Evolutionary conservation across 2,329 filamentous ascomycete genomes (phyloP), one percentile per base, ranked within the genome.

Genomic region (Onygena corvina): DNA sequence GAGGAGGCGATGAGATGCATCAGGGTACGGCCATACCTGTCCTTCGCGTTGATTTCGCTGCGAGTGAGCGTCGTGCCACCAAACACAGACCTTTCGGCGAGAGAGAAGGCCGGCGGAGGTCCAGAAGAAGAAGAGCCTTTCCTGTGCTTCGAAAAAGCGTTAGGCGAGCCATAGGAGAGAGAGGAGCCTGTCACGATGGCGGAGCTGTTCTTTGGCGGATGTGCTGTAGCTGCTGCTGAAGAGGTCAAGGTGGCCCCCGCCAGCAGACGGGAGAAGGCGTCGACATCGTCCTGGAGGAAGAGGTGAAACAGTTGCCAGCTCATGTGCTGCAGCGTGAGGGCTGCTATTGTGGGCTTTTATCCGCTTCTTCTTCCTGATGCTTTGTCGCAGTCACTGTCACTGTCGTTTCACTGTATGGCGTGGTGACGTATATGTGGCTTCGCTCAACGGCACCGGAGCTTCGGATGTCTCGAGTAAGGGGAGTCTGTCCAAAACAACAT

Each of bases 281-380:
- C 89, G 80, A 94, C 84, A 80, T 98, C 88, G 77, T 95, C 86
- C 80, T 95, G 84, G 75, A 93, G 84, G 68, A 90, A 96, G 67
- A 80, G 86, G 77, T 88, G 89, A 90, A 90, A 95, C 68, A 98
- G 81, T 79, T 84, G 79, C 74, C 88, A 84, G 83, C 86, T 96
- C 90, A 96, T 92, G 80, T 80, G 80, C 71, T 65, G 67, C 59
- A 58, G 61, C 52, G 60, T 59, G 48, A 46, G 47, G 51, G 50
- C 46, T 51, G 38, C 38, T 53, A 49, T 50, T 53, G 55, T 63
- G 48, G n/a, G n/a, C n/a, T n/a, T n/a, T 56, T 49, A 42, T 31
- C 56, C 56, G 58, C 59, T 58, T 61, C 64, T 65, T 57, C 60
- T 65, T 71, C 70, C 67, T 63, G 66, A 68, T 68, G 71, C 73